phyloP scores from a whole-genome alignment of 805 yeast genomes.

The Candida namnaoensis region DNA sequence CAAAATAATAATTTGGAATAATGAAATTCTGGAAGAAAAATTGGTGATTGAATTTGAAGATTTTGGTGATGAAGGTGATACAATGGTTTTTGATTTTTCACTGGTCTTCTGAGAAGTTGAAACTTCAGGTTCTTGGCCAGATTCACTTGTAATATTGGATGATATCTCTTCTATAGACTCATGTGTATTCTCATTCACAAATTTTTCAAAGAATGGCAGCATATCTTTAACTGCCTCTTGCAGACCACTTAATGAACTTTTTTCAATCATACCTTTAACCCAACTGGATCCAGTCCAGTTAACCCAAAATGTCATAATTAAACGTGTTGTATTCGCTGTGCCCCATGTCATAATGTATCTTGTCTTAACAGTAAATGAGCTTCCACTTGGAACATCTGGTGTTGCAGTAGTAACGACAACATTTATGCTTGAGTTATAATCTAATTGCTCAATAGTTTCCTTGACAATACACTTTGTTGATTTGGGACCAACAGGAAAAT shows the following conservation, averaged over 20 bases:
- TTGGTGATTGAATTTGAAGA: neutral
- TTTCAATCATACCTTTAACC: slow-evolving; percentile 86
- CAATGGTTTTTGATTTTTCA: neutral
- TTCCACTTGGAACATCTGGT: slow-evolving; percentile 95
- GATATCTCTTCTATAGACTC: slow-evolving; percentile 5
- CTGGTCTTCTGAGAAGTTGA: neutral
- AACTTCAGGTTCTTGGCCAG: too few relatives aligned
- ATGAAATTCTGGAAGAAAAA: neutral
- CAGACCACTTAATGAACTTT: slow-evolving; percentile 78
- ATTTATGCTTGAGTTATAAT: slow-evolving; percentile 45
- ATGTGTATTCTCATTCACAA: slow-evolving; percentile 13
- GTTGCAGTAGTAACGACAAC: slow-evolving; percentile 62
- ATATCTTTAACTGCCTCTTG: slow-evolving; percentile 48
- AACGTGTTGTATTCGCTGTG: slow-evolving; percentile 43
- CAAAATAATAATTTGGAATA: slow-evolving; percentile 7
- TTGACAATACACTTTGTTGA: slow-evolving; percentile 67
- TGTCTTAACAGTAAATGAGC: slow-evolving; percentile 67
- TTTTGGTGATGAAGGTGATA: neutral
- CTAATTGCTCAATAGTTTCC: slow-evolving; percentile 51
- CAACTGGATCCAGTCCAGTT: slow-evolving; percentile 91
- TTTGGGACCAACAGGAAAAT: slow-evolving; percentile 86
- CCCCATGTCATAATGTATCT: slow-evolving; percentile 74
- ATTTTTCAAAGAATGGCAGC: slow-evolving; percentile 16
- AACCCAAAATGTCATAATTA: slow-evolving; percentile 63
- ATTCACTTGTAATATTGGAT: too few relatives aligned